Percentiles rank a stretch among this genome's conserved stretches.
Evolutionary conservation across 805 yeast genomes (phyloP).

Genomic region (Candida berthetii): DNA sequence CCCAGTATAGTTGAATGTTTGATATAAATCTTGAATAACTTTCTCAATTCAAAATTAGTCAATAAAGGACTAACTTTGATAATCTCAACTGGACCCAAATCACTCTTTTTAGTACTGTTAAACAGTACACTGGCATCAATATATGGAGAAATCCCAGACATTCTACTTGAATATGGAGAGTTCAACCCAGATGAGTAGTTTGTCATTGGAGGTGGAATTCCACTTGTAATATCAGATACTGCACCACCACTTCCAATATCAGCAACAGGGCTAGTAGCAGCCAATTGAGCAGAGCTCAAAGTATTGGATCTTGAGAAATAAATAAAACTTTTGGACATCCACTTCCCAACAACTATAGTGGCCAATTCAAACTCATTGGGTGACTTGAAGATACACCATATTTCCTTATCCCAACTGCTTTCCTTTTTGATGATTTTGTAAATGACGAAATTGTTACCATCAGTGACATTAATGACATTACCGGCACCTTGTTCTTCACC

Average conservation of each 20-base stretch:
- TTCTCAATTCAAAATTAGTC: slow-evolving; percentile 2
- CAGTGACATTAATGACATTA: not conserved
- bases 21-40: slow-evolving; percentile 3
- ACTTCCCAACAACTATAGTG: not conserved
- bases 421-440: not conserved
- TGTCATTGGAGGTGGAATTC: not conserved
- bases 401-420: not conserved
- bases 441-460: not conserved
- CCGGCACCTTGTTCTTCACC: not conserved
- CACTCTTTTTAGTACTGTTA: not conserved
- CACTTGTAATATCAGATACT: not conserved
- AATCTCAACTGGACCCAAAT: not conserved
- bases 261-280: not conserved
- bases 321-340: not conserved
- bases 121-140: slow-evolving; percentile 9
- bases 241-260: not conserved
- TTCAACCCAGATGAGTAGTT: not conserved
- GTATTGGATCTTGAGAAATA: not conserved
- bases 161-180: not conserved
- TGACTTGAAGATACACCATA: not conserved
- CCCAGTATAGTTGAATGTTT: not conserved
- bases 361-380: not conserved
- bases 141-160: slow-evolving; percentile 6
- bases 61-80: not conserved
- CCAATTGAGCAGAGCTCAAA: not conserved